Conservation (phyloP, 2,329 filamentous ascomycete species). For the Pezicula radicicola region DNA sequence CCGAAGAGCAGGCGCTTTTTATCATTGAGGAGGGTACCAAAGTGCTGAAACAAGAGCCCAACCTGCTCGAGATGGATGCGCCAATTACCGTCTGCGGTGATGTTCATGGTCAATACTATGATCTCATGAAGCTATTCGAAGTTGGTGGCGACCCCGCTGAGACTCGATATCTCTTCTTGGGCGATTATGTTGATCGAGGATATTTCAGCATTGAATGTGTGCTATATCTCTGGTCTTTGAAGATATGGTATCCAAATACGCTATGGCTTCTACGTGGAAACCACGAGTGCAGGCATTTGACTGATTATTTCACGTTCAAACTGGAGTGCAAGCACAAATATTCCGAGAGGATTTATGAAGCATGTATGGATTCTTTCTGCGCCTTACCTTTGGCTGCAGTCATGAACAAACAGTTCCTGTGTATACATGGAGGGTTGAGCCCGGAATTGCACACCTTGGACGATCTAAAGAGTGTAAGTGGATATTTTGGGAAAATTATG, state of each 20-base stretch:
- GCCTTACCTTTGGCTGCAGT: conserved; percentile 87
- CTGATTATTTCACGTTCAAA: conserved; percentile 99
- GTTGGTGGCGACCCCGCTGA: conserved; percentile 95
- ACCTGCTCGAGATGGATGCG: conserved; percentile 97
- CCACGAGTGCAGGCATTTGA: conserved; percentile 97
- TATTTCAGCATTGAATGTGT: conserved; percentile 99
- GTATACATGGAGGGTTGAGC: conserved; percentile 94
- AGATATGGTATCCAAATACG: conserved; percentile 98
- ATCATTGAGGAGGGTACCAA: conserved; percentile 89
- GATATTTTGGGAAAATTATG: not conserved
- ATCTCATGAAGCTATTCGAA: conserved; percentile 99
- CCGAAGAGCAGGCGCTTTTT: conserved; percentile 95
- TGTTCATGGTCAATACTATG: conserved; percentile 98
- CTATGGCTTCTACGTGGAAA: conserved; percentile 97
- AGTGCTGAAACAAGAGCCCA: conserved; percentile 84
- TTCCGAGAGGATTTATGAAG: conserved; percentile 92
- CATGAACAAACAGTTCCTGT: conserved; percentile 99
- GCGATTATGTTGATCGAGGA: conserved; percentile 96
- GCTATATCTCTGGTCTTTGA: conserved; percentile 94
- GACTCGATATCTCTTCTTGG: conserved; percentile 93
- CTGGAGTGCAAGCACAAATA: conserved; percentile 99
- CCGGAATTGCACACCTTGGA: conserved; percentile 95
- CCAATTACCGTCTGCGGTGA: conserved; percentile 98
- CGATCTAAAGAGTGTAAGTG: conserved; percentile 78
- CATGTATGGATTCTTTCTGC: conserved; percentile 98